Base-by-base conservation (phyloP, 2,329 filamentous ascomycete genomes). In the Pseudocercospora crystallina region DNA sequence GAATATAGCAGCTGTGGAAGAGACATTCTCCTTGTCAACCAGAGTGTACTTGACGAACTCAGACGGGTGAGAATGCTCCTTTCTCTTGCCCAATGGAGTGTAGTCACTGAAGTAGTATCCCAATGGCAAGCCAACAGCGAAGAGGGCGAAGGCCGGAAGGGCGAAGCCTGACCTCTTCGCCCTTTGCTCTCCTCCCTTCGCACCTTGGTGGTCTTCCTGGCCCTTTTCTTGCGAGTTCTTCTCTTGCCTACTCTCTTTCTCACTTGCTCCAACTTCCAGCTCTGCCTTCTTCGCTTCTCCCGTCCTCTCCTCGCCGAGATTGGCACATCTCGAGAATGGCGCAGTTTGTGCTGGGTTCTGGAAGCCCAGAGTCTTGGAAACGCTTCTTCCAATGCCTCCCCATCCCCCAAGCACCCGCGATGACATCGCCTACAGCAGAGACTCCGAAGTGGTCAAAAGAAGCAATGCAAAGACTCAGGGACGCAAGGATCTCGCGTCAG, bases 1-100 rank as follows among this genome's bases (percentile, higher is more conserved):
- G 59, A 92, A 80, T 59, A 92, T 78, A 61, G 87, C 83, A 49
- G 81, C 84, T 0, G 83, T 84, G 1, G 82, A 78, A 0, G 87
- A 87, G 37, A 90, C 79, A 17, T 76, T 70, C 43, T 86, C 79
- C 58, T 81, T 81, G 20, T 76, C 69, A 12, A 80, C 74, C 56
- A 94, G 79, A 20, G 76, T 80, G 71, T 87, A 91, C 33, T 57
- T 61, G 33, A 65, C 56, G 47, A 68, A 68, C 20, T 59, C 51
- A 31, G 30, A 31, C 3, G 56, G 48, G 15, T 47, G 41, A 12
- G 56, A 51, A 5, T 52, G 26, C 10, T 33, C 41, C 7, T 35
- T 44, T 3, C 35, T 20, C 32, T 43, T 49, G 31, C 46, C 45
- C 15, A 37, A 33, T 5, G 46, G 42, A 10, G 49, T 33, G 14